phyloP scores from a whole-genome alignment of 306 rosid genomes.

The Phaseolus lunatus region DNA sequence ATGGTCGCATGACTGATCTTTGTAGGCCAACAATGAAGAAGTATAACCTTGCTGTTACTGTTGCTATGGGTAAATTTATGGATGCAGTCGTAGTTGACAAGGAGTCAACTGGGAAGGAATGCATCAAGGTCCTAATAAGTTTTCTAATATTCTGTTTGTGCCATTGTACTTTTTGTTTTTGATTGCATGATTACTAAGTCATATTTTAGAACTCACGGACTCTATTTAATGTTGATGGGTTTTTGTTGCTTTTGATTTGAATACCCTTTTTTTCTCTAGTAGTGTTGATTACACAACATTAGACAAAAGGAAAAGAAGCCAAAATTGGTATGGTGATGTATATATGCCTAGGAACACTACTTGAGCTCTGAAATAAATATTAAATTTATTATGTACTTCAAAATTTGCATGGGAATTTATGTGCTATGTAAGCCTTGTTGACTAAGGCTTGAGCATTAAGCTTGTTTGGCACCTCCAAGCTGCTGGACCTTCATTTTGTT shows the following conservation, averaged over 20 bases:
- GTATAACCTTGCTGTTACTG: slow-evolving; percentile 96
- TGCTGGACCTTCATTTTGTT: slow-evolving; percentile 10
- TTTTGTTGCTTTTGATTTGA: slow-evolving; percentile 33
- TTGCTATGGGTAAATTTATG: slow-evolving; percentile 99
- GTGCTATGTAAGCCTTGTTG: slow-evolving; percentile 12
- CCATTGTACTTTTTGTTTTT: slow-evolving; percentile 20
- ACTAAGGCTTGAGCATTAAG: slow-evolving; percentile 14
- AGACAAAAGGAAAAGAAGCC: slow-evolving; percentile 15
- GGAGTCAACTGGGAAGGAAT: slow-evolving; percentile 98
- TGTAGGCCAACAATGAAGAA: slow-evolving; percentile 96
- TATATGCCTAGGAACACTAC: too few species aligned
- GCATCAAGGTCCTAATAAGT: slow-evolving; percentile 80
- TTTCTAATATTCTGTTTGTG: slow-evolving; percentile 38
- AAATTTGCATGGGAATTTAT: not conserved
- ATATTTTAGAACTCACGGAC: slow-evolving; percentile 13
- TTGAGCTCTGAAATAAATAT: slow-evolving; percentile 17
- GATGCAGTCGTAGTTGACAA: slow-evolving; percentile 98
- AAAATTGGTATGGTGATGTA: too few species aligned
- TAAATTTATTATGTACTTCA: slow-evolving; percentile 22
- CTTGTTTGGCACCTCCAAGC: slow-evolving; percentile 30
- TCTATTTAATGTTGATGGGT: slow-evolving; percentile 34
- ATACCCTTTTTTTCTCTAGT: not conserved
- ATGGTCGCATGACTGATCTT: slow-evolving; percentile 99
- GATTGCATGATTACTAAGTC: slow-evolving; percentile 29
- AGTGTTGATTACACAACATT: slow-evolving; percentile 29